Conservation (phyloP, 106 monocot species). For the Allium sativum region DNA sequence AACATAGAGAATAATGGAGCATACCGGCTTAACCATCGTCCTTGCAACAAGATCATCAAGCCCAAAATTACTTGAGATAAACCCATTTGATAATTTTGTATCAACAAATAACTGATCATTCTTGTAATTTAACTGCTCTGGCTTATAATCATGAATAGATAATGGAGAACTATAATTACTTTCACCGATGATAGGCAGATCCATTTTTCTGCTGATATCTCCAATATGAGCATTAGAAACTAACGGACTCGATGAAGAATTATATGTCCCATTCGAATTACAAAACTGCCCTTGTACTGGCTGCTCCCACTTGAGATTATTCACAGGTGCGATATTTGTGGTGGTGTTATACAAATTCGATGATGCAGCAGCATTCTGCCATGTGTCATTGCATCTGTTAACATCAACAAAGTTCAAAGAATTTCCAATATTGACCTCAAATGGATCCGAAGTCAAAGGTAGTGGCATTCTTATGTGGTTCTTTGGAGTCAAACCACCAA, state of each 20-base stretch:
- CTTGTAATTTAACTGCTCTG: neutral
- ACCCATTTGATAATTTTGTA: slow-evolving; percentile 31
- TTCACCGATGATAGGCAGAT: slow-evolving; percentile 9
- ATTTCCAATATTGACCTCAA: slow-evolving; percentile 12
- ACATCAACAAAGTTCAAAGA: neutral
- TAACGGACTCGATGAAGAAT: slow-evolving; percentile 15
- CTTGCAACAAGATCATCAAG: slow-evolving; percentile 46
- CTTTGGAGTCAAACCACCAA: too few relatives aligned
- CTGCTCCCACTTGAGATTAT: slow-evolving; percentile 5
- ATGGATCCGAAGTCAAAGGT: slow-evolving; percentile 21
- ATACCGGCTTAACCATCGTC: slow-evolving; percentile 54
- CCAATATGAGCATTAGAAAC: too few relatives aligned
- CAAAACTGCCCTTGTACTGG: neutral
- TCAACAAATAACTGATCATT: slow-evolving; percentile 17
- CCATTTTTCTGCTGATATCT: too few relatives aligned
- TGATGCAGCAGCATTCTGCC: slow-evolving; percentile 5
- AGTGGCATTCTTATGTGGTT: too few relatives aligned
- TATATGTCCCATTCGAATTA: slow-evolving; percentile 15
- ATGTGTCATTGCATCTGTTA: slow-evolving; percentile 32
- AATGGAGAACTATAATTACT: slow-evolving; percentile 13
- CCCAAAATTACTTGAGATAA: slow-evolving; percentile 33
- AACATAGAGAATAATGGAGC: neutral
- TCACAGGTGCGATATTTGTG: slow-evolving; percentile 2
- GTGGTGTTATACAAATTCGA: slow-evolving; percentile 25
- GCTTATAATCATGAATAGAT: slow-evolving; percentile 5